Evolutionary conservation across 2,329 filamentous ascomycete species (phyloP), one percentile per base, ranked within the genome.

Genomic region (Claviceps monticola): DNA sequence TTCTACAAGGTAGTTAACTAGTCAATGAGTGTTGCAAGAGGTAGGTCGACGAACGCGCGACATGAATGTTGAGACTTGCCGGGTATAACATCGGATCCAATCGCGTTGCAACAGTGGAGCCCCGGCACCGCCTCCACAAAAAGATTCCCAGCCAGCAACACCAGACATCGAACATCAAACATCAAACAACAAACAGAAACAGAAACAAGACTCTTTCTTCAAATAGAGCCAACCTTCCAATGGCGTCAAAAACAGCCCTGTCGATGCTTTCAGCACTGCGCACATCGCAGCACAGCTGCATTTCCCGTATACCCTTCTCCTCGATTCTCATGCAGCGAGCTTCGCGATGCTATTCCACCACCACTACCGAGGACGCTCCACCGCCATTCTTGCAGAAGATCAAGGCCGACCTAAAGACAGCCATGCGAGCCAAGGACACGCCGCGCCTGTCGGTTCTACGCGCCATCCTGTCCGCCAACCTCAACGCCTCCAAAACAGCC

Each of bases 401-500:
- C 60, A 79, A 78, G 61, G 67, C 64, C 56, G 81, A 85, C 58
- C 71, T 85, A 55, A 85, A 85, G 68, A 66, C 72, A 9, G 80
- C 82, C 48, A 84, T 85, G 81, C 75, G 75, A 53, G 73, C 73
- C 58, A 84, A 83, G 65, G 80, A 85, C 62, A 67, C 73, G 26
- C 71, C 78, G 26, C 80, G 83, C 2, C 78, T 90, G 26, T 70
- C 76, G 41, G 84, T 87, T 39, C 74, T 91, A 48, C 83, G 86
- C 58, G 66, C 74, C 42, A 70, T 90, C 55, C 75, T 90, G 56
- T 74, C 84, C 36, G 78, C 84, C 56, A 80, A 84, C 55, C 81
- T 83, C 59, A 90, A 89, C 66, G 82, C 84, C 37, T 83, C 81
- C 64, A 90, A 90, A 68, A 88, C 84, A 14, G 62, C 74, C 41